Evolutionary conservation across 495 filamentous ascomycete species (phyloP), one percentile per base, ranked within the genome.

Genomic region (Thermochaetoides thermophila): DNA sequence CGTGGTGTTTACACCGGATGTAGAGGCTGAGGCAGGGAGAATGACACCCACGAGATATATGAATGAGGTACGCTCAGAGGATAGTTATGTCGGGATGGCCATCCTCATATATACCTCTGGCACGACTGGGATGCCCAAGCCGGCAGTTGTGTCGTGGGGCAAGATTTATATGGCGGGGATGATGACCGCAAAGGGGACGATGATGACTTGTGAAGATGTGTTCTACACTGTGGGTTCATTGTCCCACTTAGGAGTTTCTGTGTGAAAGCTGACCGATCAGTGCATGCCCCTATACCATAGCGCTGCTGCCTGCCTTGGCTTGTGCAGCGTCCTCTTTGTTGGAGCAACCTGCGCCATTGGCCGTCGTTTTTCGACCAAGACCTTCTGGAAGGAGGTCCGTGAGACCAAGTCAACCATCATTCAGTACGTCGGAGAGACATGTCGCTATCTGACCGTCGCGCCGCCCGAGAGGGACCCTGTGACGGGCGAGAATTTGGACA

Each of bases 231-330:
- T 78, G 64, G 27, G 12, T 3, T 27, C 2, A n/a, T n/a, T n/a
- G n/a, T n/a, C n/a, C n/a, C n/a, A n/a, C n/a, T n/a, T n/a, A n/a
- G n/a, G n/a, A n/a, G n/a, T n/a, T 19, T 18, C 7, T 13, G 10
- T 19, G 9, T 28, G 7, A 20, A n/a, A 32, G 10, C 5, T 9
- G 19, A 23, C 3, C 11, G 4, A 13, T 4, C 32, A 81, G 73
- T 84, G 73, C 40, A 95, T 95, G 85, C 89, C 89, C 0, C 69
- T 97, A 7, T 97, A 96, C 51, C 89, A 97, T 56, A 73, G 77
- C 21, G 80, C 85, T 0, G 89, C 82, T 11, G 54, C 71, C 3
- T 42, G 89, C 11, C 66, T 94, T 10, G 84, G 74, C 0, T 60
- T 86, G 29, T 46, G 64, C 22, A 52, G 66, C 12, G 63, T 60